phyloP scores from a whole-genome alignment of 2,329 filamentous ascomycete species.

The Amesomyces nigricolor region DNA sequence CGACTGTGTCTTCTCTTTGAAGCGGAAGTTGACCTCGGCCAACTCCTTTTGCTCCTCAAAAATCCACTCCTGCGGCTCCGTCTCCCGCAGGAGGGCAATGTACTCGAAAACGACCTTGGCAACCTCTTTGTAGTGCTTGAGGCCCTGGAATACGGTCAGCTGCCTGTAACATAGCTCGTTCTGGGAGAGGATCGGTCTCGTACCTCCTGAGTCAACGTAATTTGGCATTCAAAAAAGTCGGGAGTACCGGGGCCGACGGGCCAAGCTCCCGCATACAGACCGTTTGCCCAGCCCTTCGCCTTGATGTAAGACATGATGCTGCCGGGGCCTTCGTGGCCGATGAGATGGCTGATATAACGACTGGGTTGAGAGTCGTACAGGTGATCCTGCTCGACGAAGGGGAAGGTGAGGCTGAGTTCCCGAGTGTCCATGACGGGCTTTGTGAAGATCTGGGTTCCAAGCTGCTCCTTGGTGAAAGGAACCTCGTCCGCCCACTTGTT shows the following conservation, averaged over 20 bases:
- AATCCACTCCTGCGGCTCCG: constrained; percentile 83
- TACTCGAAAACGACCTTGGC: constrained; percentile 87
- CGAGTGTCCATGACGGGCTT: constrained; percentile 89
- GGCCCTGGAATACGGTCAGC: constrained; percentile 39
- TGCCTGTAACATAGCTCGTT: neutral
- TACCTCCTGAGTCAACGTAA: constrained; percentile 78
- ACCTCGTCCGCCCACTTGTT: constrained; percentile 50
- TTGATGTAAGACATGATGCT: constrained; percentile 90
- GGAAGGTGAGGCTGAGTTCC: constrained; percentile 73
- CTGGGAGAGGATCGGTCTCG: constrained; percentile 14
- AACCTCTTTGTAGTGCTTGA: constrained; percentile 76
- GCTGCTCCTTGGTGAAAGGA: constrained; percentile 44
- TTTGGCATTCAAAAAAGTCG: constrained; percentile 71
- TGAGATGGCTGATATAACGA: constrained; percentile 79
- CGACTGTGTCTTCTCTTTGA: constrained; percentile 86
- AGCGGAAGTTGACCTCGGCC: constrained; percentile 90
- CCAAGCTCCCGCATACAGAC: constrained; percentile 70
- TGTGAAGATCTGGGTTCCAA: constrained; percentile 69
- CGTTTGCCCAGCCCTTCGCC: constrained; percentile 82
- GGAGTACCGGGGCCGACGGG: constrained; percentile 70
- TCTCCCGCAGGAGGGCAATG: constrained; percentile 75
- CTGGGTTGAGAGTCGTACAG: constrained; percentile 76
- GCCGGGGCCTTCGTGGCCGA: constrained; percentile 88
- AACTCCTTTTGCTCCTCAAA: constrained; percentile 87
- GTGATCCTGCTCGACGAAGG: constrained; percentile 76